A percentile compares a stretch with the other conserved stretches of the same genome.
These are phyloP conservation scores for Ogataea wickerhamii DNA, from an alignment of 805 yeast species.

Conservation along the genomic window DNA sequence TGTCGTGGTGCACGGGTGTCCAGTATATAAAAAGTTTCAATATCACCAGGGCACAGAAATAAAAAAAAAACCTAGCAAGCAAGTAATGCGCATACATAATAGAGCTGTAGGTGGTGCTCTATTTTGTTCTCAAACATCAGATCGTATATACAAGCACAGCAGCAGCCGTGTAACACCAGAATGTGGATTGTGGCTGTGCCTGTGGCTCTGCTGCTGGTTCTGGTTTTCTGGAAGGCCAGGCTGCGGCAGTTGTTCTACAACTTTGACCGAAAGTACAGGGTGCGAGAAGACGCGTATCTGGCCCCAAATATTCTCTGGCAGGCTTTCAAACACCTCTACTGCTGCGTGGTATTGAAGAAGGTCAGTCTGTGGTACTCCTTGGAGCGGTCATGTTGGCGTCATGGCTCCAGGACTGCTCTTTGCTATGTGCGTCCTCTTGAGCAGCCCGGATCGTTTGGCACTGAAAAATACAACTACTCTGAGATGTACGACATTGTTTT, in stretches of 20 bases:
- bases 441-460: conserved; percentile 34
- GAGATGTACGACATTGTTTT: conserved; percentile 66
- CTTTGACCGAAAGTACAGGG: conserved; percentile 41
- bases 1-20: no score
- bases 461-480: conserved; percentile 64
- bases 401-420: conserved; percentile 57
- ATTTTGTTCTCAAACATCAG: no score
- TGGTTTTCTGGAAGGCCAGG: neutral
- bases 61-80: no score
- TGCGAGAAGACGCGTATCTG: conserved; percentile 51
- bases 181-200: no score
- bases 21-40: no score
- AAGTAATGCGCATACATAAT: no score
- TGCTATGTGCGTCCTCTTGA: conserved; percentile 47
- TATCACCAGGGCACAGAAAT: no score
- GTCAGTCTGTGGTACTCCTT: conserved; percentile 70
- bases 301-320: conserved; percentile 40
- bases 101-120: no score
- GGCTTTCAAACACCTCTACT: conserved; percentile 40
- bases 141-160: no score
- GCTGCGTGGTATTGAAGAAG: conserved; percentile 32
- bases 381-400: conserved; percentile 48
- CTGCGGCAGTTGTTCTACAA: neutral
- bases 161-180: no score
- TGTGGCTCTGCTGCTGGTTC: neutral